Conservation (phyloP, 495 filamentous ascomycete genomes). For the Aspergillus sparsus region DNA sequence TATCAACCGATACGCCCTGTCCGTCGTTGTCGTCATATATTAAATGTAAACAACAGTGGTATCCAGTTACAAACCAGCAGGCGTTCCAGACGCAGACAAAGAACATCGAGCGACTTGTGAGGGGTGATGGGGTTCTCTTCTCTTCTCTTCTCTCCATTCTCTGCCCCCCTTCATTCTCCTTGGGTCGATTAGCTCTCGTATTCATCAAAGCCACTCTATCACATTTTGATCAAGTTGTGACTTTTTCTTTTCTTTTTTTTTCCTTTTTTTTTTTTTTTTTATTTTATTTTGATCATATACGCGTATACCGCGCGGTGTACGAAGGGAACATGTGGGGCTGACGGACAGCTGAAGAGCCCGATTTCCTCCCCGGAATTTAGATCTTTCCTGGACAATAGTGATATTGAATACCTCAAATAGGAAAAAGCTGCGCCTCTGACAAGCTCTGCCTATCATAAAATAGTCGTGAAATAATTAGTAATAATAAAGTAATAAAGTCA, state of each 20-base stretch:
- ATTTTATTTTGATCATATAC: neutral
- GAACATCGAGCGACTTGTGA: neutral
- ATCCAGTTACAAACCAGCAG: neutral
- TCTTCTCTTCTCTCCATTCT: neutral
- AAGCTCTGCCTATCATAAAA: constrained; percentile 8
- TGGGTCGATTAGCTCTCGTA: neutral
- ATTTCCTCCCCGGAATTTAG: neutral
- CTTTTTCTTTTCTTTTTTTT: neutral
- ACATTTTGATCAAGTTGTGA: neutral
- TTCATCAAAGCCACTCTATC: neutral
- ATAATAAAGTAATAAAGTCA: constrained; percentile 8
- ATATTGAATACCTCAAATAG: neutral
- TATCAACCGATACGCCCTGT: constrained; percentile 1
- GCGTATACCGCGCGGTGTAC: neutral
- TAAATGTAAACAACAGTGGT: constrained; percentile 5
- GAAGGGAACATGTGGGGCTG: constrained; percentile 1
- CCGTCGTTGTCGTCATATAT: neutral
- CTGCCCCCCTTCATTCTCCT: too few relatives aligned
- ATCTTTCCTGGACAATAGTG: neutral
- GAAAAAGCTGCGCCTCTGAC: neutral
- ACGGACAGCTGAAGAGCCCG: neutral
- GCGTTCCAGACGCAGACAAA: constrained; percentile 7
- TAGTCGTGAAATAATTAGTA: constrained; percentile 13
- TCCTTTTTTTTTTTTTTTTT: neutral
- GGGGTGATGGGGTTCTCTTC: neutral